Evolutionary conservation across 2,329 filamentous ascomycete species (phyloP), one percentile per base, ranked within the genome.

Genomic region (Graphilbum ipis-grandicollis): DNA sequence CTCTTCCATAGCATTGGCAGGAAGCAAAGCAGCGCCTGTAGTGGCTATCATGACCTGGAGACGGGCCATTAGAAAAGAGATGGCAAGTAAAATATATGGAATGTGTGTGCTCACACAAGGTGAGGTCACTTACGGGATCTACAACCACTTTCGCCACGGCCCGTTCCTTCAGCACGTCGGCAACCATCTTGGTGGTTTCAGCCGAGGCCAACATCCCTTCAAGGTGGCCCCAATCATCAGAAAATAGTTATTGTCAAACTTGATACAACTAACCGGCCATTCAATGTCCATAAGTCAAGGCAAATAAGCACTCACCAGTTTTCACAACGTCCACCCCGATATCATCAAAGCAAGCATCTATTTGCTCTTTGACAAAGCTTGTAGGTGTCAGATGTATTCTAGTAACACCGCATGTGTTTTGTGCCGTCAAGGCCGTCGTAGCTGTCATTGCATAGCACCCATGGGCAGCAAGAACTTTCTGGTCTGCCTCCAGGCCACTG

Each of bases 391-490:
- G 61, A 50, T 93, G 83, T 36, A 96, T 83, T 44, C 69, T 83
- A 43, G 74, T 65, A 13, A 96, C 85, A 5, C 84, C 84, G 37
- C 71, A 66, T 0, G 90, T 98, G 56, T 96, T 93, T 52, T 96
- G 90, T 14, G 84, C 86, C n/a, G 90, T 98, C 51, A 98, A 62
- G 17, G 88, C 88, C 13, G 88, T 92, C 9, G 88, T 94, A 18
- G 86, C 84, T 35, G 88, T 94, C 75, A 94, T 92, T 41, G 84
- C 85, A 65, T 96, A 96, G 59, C 82, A 90, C 41, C 79, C 77
- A 68, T 96, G 85, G 15, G 82, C 83, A 32, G 85, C 80, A 42
- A 93, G 79, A 42, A 93, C 85, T 55, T 93, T 93, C 52, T 96
- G 86, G 54, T 96, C 88, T 29, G 88, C 90, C 56, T 98, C 88